Evolutionary conservation across 2,329 filamentous ascomycete species (phyloP), one percentile per base, ranked within the genome.

Genomic region (Anthostomella pinea): DNA sequence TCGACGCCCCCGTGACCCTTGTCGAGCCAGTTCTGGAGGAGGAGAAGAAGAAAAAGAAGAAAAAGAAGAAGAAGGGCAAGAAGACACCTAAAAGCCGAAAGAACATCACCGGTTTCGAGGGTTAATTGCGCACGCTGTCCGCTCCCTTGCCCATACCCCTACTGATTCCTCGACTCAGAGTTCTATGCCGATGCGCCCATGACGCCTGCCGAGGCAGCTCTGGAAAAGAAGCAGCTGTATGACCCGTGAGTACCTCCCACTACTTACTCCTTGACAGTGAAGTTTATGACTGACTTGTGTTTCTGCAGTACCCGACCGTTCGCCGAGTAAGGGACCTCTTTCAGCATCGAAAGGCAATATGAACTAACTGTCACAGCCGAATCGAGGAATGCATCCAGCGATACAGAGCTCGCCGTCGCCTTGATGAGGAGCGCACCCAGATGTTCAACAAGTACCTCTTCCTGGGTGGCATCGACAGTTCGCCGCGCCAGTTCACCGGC

Each of bases 341-440:
- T 17, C 3, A 19, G 3, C 10, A 16, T 17, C 15, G 18, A 21
- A 18, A 3, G 11, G 30, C 8, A 3, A 15, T 17, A 19, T 11
- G 14, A 31, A 20, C 43, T 47, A 37, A 48, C 41, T 13, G 40
- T 22, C 17, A 25, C 41, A 85, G 84, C 38, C 87, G 93, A 30
- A 87, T 97, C 25, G 83, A 96, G 56, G 76, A 82, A 17, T 93
- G 87, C 30, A 85, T 97, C 36, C 81, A 89, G 48, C 83, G 88
- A 10, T 98, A 83, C 65, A 80, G 85, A 44, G 72, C 77, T 22
- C 85, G 82, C 30, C 84, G 90, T 20, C 89, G 86, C 47, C 75
- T 95, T 40, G 77, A 85, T 40, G 61, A 69, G 9, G 69, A 78
- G 4, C 79, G 80, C 16, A 61, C 69, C 4, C 68, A 73, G 13